A percentile compares a stretch with the other conserved stretches of the same genome.
phyloP scores from a whole-genome alignment of 78 protist species.

The Pelomyxa schiedti region DNA sequence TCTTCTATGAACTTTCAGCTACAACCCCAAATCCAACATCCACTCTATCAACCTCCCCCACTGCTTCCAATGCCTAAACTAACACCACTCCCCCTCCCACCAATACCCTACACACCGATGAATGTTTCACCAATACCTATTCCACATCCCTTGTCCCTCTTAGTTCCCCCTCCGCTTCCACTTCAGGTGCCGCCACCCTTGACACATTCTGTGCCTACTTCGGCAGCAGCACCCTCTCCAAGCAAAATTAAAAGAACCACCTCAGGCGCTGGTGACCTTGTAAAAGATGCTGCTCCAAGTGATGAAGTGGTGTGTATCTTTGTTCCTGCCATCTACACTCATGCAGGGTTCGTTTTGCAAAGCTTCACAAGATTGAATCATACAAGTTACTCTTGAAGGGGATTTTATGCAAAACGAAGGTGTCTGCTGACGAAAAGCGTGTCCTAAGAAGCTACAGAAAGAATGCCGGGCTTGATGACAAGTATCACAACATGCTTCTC shows the following conservation, averaged over 20 bases:
- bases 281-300: neutral
- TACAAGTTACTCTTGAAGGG: neutral
- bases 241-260: too few species aligned
- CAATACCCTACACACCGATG: neutral
- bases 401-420: neutral
- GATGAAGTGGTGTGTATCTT: neutral
- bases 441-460: neutral
- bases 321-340: neutral
- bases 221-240: too few species aligned
- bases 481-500: neutral
- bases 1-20: too few species aligned
- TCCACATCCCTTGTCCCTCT: too few species aligned
- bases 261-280: neutral
- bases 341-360: neutral
- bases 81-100: neutral
- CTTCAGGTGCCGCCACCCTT: too few species aligned
- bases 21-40: too few species aligned
- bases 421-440: neutral
- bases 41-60: too few species aligned
- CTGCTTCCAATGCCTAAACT: too few species aligned
- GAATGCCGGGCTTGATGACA: neutral
- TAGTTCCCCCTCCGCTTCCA: too few species aligned
- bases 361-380: neutral
- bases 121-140: too few species aligned
- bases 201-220: too few species aligned